Evolutionary conservation across 192 early-diverging fungal genomes (phyloP).

Genomic region (Backusella macrospora): DNA sequence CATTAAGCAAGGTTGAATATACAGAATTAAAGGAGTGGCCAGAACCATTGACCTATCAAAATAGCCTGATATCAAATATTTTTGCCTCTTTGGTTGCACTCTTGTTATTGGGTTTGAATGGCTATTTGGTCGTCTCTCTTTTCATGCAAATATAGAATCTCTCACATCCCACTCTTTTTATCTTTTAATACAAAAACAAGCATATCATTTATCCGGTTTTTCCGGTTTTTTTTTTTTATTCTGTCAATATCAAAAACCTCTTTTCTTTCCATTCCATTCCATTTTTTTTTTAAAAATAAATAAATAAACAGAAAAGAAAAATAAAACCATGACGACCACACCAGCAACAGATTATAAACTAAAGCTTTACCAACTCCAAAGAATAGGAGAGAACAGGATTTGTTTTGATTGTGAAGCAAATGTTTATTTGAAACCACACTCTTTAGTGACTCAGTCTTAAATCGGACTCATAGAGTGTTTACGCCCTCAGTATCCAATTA

Average conservation of each 20-base stretch:
- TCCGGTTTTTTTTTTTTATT: background rate
- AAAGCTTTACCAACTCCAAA: conserved; percentile 61
- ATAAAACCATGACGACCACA: no score
- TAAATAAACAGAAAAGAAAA: no score
- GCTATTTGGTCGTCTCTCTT: conserved; percentile 47
- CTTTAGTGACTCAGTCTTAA: no score
- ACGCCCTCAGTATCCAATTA: no score
- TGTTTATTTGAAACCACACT: no score
- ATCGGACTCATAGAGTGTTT: no score
- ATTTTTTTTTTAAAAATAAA: background rate
- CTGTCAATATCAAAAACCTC: background rate
- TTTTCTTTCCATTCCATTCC: background rate
- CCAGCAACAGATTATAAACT: conserved; percentile 57
- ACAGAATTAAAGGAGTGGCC: conserved; percentile 12
- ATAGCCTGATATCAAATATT: conserved; percentile 35
- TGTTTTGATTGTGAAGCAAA: conserved; percentile 94
- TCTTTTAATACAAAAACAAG: background rate
- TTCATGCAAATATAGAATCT: conserved; percentile 28
- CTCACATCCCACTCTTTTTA: background rate
- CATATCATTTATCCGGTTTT: background rate
- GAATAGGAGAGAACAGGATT: conserved; percentile 57
- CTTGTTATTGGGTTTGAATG: conserved; percentile 50
- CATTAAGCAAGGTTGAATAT: background rate
- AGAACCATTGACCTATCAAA: conserved; percentile 40
- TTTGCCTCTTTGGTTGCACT: conserved; percentile 41